A percentile compares a stretch with the other conserved stretches of the same genome.
phyloP scores from a whole-genome alignment of 2,329 filamentous ascomycete species.

The Acrocalymma vagum region DNA sequence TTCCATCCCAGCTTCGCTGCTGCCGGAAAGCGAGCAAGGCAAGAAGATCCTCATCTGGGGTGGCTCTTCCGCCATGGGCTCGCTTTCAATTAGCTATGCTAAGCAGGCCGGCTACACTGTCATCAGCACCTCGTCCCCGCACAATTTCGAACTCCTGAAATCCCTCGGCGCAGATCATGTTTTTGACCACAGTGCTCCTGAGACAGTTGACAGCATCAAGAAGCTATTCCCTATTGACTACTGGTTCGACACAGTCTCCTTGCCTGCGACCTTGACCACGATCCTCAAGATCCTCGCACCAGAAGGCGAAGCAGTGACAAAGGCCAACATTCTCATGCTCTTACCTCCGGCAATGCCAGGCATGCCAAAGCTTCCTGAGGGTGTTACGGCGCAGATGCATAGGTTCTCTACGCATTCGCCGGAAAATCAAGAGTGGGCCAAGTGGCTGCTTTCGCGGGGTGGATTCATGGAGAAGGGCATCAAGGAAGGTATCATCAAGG shows the following conservation, averaged over 20 bases:
- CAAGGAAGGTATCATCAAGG: constrained; percentile 26
- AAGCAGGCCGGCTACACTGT: constrained; percentile 33
- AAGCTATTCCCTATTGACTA: constrained; percentile 43
- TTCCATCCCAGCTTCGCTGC: constrained; percentile 19
- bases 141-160: constrained; percentile 25
- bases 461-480: constrained; percentile 31
- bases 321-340: constrained; percentile 28
- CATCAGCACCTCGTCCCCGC: constrained; percentile 28
- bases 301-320: constrained; percentile 24
- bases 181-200: constrained; percentile 49
- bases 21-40: constrained; percentile 22
- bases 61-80: constrained; percentile 51
- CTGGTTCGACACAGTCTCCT: constrained; percentile 54
- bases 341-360: constrained; percentile 22
- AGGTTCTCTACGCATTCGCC: constrained; percentile 27
- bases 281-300: constrained; percentile 32
- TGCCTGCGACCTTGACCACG: constrained; percentile 24
- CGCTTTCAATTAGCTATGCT: constrained; percentile 36
- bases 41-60: constrained; percentile 55
- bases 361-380: constrained; percentile 25
- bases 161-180: constrained; percentile 25
- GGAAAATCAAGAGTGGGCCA: constrained; percentile 26
- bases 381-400: constrained; percentile 25
- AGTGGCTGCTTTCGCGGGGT: constrained; percentile 24
- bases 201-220: constrained; percentile 48